Base-by-base conservation (phyloP, 1,284 basidiomycete species). In the Thecaphora frezii region DNA sequence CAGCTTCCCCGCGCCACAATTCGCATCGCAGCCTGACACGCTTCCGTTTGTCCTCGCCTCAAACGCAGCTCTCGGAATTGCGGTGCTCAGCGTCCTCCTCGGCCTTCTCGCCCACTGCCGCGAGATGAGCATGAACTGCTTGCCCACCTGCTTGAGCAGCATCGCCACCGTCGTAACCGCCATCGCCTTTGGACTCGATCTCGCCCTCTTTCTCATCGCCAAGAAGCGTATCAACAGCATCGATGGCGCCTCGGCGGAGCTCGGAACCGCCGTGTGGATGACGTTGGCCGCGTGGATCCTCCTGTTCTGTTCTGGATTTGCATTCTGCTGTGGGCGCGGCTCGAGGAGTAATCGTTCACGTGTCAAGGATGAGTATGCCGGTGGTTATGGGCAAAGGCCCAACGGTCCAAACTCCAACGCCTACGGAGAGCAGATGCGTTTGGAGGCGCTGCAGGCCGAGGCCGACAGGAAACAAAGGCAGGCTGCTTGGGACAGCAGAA, bases 391-490 rank as follows among this genome's bases (percentile, higher is more conserved):
- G 33, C 46, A 57, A 2, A 46, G 61, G 5, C 55, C 58, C 23
- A 36, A 44, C 24, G 36, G 43, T 30, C 47, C 51, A n/a, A 48
- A 50, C 30, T 37, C 44, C 24, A 58, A 69, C 42, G 25, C 46
- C 12, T 71, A 75, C 46, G 56, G 44, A 23, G 58, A 66, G 26
- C 63, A 70, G 41, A 75, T 75, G 73, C 62, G 73, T n/a, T 67
- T 75, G 71, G 69, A 75, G 28, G 73, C 73, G 2, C 53, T 75
- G 43, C 54, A 66, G 14, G 73, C 73, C 12, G 73, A 75, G 48
- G 46, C 48, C 18, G 71, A 74, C 46, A 49, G 73, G 30, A 67
- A 70, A 43, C 46, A 57, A 12, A 60, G 71, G 33, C 73, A 71
- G 43, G 57, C 48, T 2, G 61, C 61, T 1, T 51, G 57, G 33